Conservation (phyloP, 164 flowering plant species). For the Amborella trichopoda region DNA sequence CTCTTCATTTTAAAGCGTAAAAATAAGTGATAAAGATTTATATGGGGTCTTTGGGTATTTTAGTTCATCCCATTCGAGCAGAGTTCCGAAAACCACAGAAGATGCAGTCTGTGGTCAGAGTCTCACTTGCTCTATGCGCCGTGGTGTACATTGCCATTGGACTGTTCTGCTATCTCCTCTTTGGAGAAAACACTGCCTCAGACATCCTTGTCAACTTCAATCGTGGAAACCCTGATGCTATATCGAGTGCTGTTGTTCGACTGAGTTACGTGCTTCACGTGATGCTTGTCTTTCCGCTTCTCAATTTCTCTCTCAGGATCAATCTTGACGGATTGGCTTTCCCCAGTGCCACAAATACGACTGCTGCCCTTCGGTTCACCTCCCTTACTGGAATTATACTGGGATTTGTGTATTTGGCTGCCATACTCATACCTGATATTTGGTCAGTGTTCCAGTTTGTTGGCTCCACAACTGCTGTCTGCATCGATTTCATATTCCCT, state of each 20-base stretch:
- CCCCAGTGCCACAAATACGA: slow-evolving; percentile 22
- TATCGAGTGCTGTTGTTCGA: slow-evolving; percentile 29
- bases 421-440: slow-evolving; percentile 65
- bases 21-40: no score
- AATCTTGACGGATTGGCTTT: slow-evolving; percentile 65
- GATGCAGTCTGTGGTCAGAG: slow-evolving; percentile 49
- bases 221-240: slow-evolving; percentile 21
- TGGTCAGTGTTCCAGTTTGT: slow-evolving; percentile 86
- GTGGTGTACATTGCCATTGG: slow-evolving; percentile 56
- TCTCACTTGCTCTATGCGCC: slow-evolving; percentile 56
- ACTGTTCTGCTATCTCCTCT: slow-evolving; percentile 68
- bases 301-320: slow-evolving; percentile 63
- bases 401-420: slow-evolving; percentile 34
- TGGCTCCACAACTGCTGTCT: slow-evolving; percentile 71
- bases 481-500: slow-evolving; percentile 77
- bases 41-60: no score
- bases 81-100: slow-evolving; percentile 51
- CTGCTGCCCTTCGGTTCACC: slow-evolving; percentile 35
- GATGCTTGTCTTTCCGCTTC: slow-evolving; percentile 72
- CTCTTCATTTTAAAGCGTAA: no score
- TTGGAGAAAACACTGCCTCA: slow-evolving; percentile 61
- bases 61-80: slow-evolving; percentile 75
- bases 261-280: slow-evolving; percentile 84
- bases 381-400: slow-evolving; percentile 33
- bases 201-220: slow-evolving; percentile 84